Conservation (phyloP, 345 rosid species). For the Firmiana major region DNA sequence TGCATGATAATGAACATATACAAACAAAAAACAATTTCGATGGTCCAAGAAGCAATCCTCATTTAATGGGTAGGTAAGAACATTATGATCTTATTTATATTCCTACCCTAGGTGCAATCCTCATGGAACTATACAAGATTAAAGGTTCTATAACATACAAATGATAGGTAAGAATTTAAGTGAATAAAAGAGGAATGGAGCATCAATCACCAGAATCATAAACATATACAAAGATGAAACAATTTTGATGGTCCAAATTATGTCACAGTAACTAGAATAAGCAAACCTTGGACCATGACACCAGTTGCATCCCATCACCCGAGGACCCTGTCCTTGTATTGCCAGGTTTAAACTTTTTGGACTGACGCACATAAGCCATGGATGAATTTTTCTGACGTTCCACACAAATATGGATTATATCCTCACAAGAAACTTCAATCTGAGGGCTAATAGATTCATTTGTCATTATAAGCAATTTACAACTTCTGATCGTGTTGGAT, state of each 20-base stretch:
- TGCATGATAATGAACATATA: not conserved
- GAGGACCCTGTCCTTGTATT: constrained; percentile 28
- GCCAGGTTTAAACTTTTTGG: constrained; percentile 19
- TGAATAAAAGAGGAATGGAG: not conserved
- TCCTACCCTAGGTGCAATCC: not conserved
- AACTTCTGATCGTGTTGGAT: constrained; percentile 24
- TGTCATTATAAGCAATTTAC: constrained; percentile 47
- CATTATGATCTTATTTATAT: not conserved
- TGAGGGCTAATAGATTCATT: constrained; percentile 54
- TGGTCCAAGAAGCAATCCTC: not conserved
- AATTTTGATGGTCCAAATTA: not conserved
- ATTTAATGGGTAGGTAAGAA: not conserved
- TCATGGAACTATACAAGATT: not conserved
- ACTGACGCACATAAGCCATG: constrained; percentile 19
- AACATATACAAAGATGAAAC: not conserved
- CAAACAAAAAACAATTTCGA: not conserved
- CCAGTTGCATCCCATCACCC: constrained; percentile 18
- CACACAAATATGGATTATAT: constrained; percentile 37
- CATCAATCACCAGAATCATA: not conserved
- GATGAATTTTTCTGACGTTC: constrained; percentile 32
- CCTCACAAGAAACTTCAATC: constrained; percentile 50
- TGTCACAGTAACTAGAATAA: not conserved
- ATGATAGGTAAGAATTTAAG: not conserved
- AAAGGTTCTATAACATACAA: not conserved
- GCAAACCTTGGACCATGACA: constrained; percentile 37